Base-by-base conservation (phyloP, 352 stramenopile genomes). In the Aphanomyces euteiches region DNA sequence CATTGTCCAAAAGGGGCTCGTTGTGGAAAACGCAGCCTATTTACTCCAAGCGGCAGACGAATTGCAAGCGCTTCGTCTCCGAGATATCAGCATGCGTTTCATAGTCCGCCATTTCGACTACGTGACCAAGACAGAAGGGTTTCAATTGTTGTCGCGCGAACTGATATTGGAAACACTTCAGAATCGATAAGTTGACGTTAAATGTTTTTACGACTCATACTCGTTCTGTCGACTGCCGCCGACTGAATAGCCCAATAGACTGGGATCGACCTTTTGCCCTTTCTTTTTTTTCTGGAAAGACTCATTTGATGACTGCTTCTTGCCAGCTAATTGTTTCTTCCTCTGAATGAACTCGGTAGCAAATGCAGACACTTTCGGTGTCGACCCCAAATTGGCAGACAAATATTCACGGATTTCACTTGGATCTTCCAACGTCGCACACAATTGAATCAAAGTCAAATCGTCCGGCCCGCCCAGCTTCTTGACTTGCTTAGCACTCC, bases 271-370 rank as follows among this genome's bases (percentile, higher is more conserved):
- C 5, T 65, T 19, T 34, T 66, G 41, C 19, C 41, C 12, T 21
- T 67, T n/a, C 43, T 67, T 67, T 45, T 67, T 70, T 38, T 70
- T 70, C 34, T 56, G 64, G n/a, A 21, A 28, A 21, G 64, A 34
- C 8, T 63, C 36, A 12, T 60, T 47, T 5, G 17, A 19, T 19
- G 28, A 45, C 28, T 37, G 54, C 54, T 85, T 67, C 89, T 90
- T 47, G 34, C 38, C 39, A 65, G 40, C 43, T 56, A 78, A 74
- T 37, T 81, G 84, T 72, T 93, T 94, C 80, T 97, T 97, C 47
- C 89, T 89, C 73, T 96, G 89, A 76, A 98, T 98, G 66, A 99
- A 99, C 75, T 98, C 96, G 19, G 90, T 97, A 40, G 96, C 96
- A 76, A 99, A 99, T n/a, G 89, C 93, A 19, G 95, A 98, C n/a